phyloP scores from a whole-genome alignment of 257 asterid species.

The Petunia secreta region DNA sequence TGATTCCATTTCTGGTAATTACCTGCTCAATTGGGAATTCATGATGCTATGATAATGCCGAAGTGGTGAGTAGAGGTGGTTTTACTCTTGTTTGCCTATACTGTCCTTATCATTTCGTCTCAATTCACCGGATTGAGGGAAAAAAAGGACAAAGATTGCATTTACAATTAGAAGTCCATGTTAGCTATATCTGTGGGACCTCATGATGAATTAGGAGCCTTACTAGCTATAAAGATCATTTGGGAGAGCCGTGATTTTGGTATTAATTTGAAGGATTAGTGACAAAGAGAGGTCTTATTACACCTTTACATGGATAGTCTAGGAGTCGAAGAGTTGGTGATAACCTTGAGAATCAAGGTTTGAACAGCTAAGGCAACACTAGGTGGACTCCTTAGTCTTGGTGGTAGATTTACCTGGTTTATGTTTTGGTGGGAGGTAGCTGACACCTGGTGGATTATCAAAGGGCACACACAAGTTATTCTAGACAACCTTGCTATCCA shows the following conservation, averaged over 20 bases:
- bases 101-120: not conserved
- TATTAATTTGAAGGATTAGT: not conserved
- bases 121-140: not conserved
- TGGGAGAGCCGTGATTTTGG: not conserved
- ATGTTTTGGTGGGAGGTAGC: too few relatives aligned
- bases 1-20: not conserved
- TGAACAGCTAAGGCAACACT: too few relatives aligned
- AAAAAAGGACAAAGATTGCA: not conserved
- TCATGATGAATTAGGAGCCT: conserved; percentile 3
- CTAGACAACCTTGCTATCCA: too few relatives aligned
- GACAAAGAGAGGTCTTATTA: not conserved
- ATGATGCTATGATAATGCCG: not conserved
- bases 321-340: too few relatives aligned
- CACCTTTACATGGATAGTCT: too few relatives aligned
- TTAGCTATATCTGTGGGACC: not conserved
- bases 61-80: not conserved
- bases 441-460: too few relatives aligned
- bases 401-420: too few relatives aligned
- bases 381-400: too few relatives aligned
- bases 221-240: not conserved
- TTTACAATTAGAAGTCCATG: not conserved
- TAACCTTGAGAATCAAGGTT: too few relatives aligned
- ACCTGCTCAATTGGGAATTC: not conserved
- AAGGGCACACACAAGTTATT: too few relatives aligned
- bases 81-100: not conserved